Conservation (phyloP, 2,329 filamentous ascomycete genomes). For the Aspergillus novoparasiticus region DNA sequence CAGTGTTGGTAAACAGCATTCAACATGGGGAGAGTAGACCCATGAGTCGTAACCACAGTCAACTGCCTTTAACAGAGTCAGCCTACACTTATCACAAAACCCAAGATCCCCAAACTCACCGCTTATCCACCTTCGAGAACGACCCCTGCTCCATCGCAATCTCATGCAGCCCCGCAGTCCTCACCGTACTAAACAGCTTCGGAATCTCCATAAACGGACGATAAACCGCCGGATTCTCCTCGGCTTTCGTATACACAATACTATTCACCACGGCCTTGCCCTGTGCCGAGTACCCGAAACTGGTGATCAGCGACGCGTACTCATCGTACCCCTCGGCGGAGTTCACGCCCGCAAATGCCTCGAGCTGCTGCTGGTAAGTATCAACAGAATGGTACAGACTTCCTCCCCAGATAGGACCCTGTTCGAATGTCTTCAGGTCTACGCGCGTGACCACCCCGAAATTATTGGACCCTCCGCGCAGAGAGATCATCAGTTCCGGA, state of each 20-base stretch:
- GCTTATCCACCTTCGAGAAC: background rate
- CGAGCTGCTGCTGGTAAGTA: background rate
- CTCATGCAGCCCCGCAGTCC: background rate
- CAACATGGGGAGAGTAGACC: background rate
- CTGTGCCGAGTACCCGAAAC: background rate
- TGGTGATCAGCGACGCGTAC: background rate
- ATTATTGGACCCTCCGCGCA: constrained; percentile 34
- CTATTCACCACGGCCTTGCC: background rate
- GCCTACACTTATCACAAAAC: rapidly evolving
- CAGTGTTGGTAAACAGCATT: background rate
- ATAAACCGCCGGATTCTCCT: background rate
- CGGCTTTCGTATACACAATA: background rate
- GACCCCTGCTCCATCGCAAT: background rate
- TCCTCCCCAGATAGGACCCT: background rate
- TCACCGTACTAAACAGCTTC: background rate
- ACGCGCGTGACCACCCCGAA: constrained; percentile 38
- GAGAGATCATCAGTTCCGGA: constrained; percentile 17
- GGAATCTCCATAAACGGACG: background rate
- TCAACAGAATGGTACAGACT: background rate
- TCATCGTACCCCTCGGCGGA: background rate
- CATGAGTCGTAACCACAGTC: background rate
- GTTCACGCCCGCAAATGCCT: background rate
- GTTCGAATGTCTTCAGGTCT: constrained; percentile 13
- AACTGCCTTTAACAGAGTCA: background rate
- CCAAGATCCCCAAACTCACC: background rate